Conservation (phyloP, 495 filamentous ascomycete genomes). For the Penicillium fimorum region DNA sequence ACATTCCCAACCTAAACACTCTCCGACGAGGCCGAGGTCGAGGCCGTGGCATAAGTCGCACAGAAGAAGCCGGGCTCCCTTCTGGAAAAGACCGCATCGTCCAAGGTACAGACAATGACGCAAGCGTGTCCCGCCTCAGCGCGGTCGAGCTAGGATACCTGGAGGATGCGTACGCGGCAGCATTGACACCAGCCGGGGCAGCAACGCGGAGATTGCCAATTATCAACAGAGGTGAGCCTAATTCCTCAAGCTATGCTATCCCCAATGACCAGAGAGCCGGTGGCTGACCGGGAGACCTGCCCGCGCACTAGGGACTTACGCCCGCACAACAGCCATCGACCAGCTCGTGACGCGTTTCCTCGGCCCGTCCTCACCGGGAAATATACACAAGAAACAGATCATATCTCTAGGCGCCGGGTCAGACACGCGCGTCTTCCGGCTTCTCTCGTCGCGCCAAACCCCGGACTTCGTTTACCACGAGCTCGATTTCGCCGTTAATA, state of each 20-base stretch:
- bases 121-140: slow-evolving; percentile 81
- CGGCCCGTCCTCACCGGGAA: slow-evolving; percentile 18
- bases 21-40: slow-evolving; percentile 54
- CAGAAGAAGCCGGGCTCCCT: slow-evolving; percentile 15
- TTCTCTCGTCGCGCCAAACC: slow-evolving; percentile 43
- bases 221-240: slow-evolving; percentile 77
- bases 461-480: slow-evolving; percentile 75
- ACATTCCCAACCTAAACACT: slow-evolving; percentile 74
- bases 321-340: slow-evolving; percentile 85
- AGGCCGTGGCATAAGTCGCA: slow-evolving; percentile 31
- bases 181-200: slow-evolving; percentile 54
- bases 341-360: slow-evolving; percentile 73
- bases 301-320: slow-evolving; percentile 75
- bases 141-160: slow-evolving; percentile 88
- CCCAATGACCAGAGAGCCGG: background rate
- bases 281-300: slow-evolving; percentile 5
- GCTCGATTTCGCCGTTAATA: slow-evolving; percentile 81
- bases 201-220: slow-evolving; percentile 69
- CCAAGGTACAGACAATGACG: slow-evolving; percentile 89
- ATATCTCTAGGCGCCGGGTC: slow-evolving; percentile 92
- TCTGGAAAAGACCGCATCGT: slow-evolving; percentile 60
- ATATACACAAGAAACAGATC: slow-evolving; percentile 64
- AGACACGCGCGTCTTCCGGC: slow-evolving; percentile 81
- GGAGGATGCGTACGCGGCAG: slow-evolving; percentile 70
- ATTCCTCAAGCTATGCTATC: background rate